phyloP scores from a whole-genome alignment of 202 grass and related monocot genomes.

The Saccharum hybrid region DNA sequence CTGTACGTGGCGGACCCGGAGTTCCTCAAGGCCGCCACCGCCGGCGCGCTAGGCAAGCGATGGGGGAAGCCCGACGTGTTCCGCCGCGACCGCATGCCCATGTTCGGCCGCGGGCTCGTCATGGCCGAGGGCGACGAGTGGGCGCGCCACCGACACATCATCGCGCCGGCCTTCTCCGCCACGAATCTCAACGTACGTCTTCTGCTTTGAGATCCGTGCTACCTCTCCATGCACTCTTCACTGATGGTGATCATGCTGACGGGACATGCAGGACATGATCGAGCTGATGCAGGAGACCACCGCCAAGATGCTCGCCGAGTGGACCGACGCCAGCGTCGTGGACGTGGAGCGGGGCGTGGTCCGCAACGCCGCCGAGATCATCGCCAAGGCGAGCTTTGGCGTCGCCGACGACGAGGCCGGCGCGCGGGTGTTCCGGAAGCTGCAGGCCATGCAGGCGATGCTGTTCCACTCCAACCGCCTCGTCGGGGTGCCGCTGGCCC shows the following conservation, averaged over 20 bases:
- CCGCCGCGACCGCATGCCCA: conserved; percentile 79
- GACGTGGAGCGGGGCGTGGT: conserved; percentile 63
- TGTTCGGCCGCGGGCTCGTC: conserved; percentile 78
- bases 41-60: conserved; percentile 52
- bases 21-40: conserved; percentile 66
- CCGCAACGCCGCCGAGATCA: conserved; percentile 80
- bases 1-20: conserved; percentile 81
- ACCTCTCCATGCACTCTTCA: too few species aligned
- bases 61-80: conserved; percentile 97
- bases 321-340: conserved; percentile 37
- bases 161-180: conserved; percentile 82
- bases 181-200: conserved; percentile 71
- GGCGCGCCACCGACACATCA: conserved; percentile 73
- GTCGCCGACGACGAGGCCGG: conserved; percentile 49
- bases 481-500: conserved; percentile 74
- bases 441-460: conserved; percentile 75
- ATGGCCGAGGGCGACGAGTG: conserved; percentile 85
- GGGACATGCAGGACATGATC: conserved; percentile 64
- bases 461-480: conserved; percentile 78
- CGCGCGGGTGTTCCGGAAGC: conserved; percentile 61
- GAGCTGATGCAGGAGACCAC: conserved; percentile 65
- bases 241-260: too few species aligned
- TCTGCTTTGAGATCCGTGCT: too few species aligned
- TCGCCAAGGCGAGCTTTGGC: conserved; percentile 78
- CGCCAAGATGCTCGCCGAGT: conserved; percentile 55